These are phyloP conservation scores for Colletotrichum sp. DNA, from an alignment of 2,329 filamentous ascomycete species.

Conservation along the genomic window DNA sequence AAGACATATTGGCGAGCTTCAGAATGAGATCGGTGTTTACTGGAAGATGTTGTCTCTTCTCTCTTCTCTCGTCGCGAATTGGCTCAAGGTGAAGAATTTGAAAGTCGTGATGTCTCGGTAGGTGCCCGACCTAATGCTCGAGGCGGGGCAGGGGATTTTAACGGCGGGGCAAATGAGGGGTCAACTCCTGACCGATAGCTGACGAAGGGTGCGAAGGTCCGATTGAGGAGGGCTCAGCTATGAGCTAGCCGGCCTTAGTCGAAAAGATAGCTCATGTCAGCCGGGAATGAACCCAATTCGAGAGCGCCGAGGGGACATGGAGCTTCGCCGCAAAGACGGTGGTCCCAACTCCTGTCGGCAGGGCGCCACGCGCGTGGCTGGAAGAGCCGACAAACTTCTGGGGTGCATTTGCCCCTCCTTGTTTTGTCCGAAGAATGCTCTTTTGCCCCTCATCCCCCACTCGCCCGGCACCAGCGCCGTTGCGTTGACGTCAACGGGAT, in stretches of 20 bases:
- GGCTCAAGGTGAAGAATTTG: background rate
- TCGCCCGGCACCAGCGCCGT: background rate
- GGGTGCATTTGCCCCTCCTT: conserved; percentile 8
- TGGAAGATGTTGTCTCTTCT: background rate
- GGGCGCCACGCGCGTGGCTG: background rate
- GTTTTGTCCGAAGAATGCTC: background rate
- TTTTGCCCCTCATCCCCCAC: background rate
- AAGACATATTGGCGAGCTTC: background rate
- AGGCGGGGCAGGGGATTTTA: conserved; percentile 11
- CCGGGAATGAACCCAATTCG: background rate
- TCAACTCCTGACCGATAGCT: conserved; percentile 3
- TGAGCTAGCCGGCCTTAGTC: background rate
- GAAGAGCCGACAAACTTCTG: background rate
- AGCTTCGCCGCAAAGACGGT: background rate
- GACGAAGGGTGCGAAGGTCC: background rate
- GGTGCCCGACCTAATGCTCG: background rate
- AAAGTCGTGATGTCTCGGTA: background rate
- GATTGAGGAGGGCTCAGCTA: background rate
- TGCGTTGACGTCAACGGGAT: background rate
- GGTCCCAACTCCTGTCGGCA: background rate
- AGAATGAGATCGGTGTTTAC: rapidly evolving
- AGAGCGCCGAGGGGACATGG: background rate
- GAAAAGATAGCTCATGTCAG: background rate
- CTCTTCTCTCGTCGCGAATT: background rate
- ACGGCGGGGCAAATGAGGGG: conserved; percentile 15